Evolutionary conservation across 1,284 basidiomycete species (phyloP).

Genomic region (Leccinum griseonigrum): DNA sequence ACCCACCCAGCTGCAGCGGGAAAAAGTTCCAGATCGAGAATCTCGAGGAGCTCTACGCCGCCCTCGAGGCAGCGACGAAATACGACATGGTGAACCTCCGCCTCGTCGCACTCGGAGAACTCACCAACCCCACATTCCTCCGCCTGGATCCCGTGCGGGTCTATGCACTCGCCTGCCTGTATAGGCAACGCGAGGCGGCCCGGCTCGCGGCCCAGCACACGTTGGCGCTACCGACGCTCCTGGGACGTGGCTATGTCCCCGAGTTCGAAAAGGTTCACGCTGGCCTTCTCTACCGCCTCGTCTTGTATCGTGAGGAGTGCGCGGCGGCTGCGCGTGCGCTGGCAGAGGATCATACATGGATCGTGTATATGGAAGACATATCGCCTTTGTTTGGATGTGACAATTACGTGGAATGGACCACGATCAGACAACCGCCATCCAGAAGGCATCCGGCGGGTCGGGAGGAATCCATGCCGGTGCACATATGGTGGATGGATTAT

Average conservation of each 20-base stretch:
- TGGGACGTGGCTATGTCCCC: neutral
- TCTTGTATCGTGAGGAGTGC: slow-evolving; percentile 16
- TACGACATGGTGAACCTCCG: slow-evolving; percentile 20
- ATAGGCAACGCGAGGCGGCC: slow-evolving; percentile 4
- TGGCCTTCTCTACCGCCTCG: slow-evolving; percentile 7
- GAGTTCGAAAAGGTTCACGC: slow-evolving; percentile 18
- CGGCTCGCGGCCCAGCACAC: slow-evolving; percentile 14
- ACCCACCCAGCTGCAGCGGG: slow-evolving; percentile 15
- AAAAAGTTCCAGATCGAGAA: neutral
- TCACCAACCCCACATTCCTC: slow-evolving; percentile 6
- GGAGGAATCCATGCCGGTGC: neutral
- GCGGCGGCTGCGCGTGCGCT: slow-evolving; percentile 1
- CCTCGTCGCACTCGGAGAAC: slow-evolving; percentile 1
- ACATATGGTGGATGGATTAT: slow-evolving; percentile 17
- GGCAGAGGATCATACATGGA: slow-evolving; percentile 9
- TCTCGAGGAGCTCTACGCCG: slow-evolving; percentile 2
- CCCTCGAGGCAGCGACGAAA: slow-evolving; percentile 17
- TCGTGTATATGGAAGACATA: neutral
- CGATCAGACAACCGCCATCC: slow-evolving; percentile 2
- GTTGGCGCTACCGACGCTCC: slow-evolving; percentile 4
- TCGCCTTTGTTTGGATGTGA: slow-evolving; percentile 4
- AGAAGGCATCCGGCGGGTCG: slow-evolving; percentile 1
- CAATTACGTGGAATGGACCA: fast-evolving
- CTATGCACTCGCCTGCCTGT: slow-evolving; percentile 19
- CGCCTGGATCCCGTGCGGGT: slow-evolving; percentile 10